Conservation (phyloP, 2,329 filamentous ascomycete genomes). For the Dactylonectria macrodidyma region DNA sequence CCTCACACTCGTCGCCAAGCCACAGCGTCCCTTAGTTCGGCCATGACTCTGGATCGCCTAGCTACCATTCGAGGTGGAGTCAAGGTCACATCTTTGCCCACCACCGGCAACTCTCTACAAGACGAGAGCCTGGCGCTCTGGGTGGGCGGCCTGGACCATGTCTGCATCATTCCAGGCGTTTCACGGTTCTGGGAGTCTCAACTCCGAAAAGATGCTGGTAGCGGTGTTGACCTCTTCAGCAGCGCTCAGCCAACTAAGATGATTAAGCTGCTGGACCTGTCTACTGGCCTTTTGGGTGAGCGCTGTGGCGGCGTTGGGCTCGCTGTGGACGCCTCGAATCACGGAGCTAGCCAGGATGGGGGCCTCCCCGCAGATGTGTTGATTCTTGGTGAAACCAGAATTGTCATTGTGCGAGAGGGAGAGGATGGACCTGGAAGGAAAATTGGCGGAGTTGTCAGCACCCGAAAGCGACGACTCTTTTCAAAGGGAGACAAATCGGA, state of each 20-base stretch:
- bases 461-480: constrained; percentile 54
- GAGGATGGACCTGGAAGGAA: constrained; percentile 63
- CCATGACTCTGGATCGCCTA: constrained; percentile 65
- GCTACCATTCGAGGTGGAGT: constrained; percentile 68
- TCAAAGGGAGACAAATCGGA: constrained; percentile 60
- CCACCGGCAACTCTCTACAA: constrained; percentile 58
- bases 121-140: constrained; percentile 71
- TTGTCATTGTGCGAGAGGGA: constrained; percentile 69
- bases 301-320: constrained; percentile 67
- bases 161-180: constrained; percentile 70
- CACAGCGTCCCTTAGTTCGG: constrained; percentile 60
- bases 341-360: constrained; percentile 47
- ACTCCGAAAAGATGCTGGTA: constrained; percentile 65
- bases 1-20: constrained; percentile 72
- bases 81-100: constrained; percentile 62
- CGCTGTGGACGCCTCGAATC: constrained; percentile 55
- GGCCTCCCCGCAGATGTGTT: constrained; percentile 68
- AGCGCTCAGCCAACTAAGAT: constrained; percentile 69
- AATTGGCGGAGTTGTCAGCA: constrained; percentile 56
- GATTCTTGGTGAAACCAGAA: constrained; percentile 68
- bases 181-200: constrained; percentile 74
- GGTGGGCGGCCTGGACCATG: constrained; percentile 70
- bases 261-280: constrained; percentile 68
- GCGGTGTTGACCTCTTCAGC: constrained; percentile 69
- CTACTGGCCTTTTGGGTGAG: constrained; percentile 70